Base-by-base conservation (phyloP, 257 asterid species). In the Solanum chaucha region DNA sequence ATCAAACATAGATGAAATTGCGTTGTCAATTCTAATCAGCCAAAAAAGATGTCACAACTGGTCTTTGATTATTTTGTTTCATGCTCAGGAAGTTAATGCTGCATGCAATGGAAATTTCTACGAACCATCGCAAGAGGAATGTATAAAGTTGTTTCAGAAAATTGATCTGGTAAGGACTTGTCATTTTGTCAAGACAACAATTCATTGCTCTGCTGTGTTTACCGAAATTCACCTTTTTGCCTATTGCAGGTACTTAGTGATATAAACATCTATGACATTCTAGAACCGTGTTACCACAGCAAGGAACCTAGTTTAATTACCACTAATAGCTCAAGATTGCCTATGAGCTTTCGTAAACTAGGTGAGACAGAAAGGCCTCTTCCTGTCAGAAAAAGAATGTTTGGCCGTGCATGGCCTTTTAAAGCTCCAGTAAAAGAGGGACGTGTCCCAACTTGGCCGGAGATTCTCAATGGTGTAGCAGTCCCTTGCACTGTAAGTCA, bases 371-470 rank as follows among this genome's bases (percentile, higher is more conserved):
- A 94, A 71, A 94, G 96, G 93, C 96, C 98, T 71, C 91, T 94
- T 87, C 94, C 94, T 10, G 95, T 95, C 11, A 90, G 98, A 82
- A 92, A 90, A 89, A 89, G 99, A 86, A 94, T 97, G 89, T 97
- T 97, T 86, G 99, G 99, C 1, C 97, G 99, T 32, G 98, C 98
- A 10, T 97, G 99, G 99, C 99, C 99, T 46, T 87, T 91, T 74
- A 90, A 97, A 93, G 98, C 98, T 83, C 98, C 95, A 1, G 99
- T 97, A 32, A 92, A 92, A 92, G 94, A 90, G 14, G 99, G 99
- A 67, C 89, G 89, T 82, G 98, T 97, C 70, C 98, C 98, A 19
- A 88, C 93, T 48, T 97, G 99, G 98, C 98, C 99, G 1, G 90
- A 97, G 85, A 93, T 97, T 91, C 90, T 93, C 87, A 86, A 87